These are phyloP conservation scores for Lepidium sativum DNA, from an alignment of 345 rosid species.

Conservation along the genomic window DNA sequence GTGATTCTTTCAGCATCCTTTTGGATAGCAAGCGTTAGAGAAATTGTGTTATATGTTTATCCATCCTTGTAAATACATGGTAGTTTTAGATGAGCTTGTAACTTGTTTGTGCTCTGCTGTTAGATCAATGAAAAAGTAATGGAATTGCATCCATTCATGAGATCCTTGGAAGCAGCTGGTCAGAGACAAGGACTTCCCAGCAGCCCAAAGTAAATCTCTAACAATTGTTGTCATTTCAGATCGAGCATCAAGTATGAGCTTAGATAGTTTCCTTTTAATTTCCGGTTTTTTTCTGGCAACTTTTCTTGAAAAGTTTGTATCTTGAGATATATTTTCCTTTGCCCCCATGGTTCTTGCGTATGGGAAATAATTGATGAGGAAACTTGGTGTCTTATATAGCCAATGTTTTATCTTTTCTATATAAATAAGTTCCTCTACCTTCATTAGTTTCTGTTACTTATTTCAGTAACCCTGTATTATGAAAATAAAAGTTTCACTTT, in stretches of 20 bases:
- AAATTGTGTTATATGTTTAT: neutral
- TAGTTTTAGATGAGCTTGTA: neutral
- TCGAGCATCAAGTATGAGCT: neutral
- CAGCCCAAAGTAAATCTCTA: conserved; percentile 47
- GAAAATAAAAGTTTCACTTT: neutral
- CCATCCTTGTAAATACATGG: neutral
- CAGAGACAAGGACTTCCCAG: conserved; percentile 42
- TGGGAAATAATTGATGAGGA: neutral
- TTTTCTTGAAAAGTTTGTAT: conserved; percentile 1
- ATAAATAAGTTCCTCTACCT: neutral
- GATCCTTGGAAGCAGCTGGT: conserved; percentile 42
- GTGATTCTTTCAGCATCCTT: neutral
- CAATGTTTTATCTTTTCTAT: neutral
- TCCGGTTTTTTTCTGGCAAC: neutral
- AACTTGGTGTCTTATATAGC: conserved; percentile 6
- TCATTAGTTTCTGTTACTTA: neutral
- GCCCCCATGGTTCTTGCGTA: neutral
- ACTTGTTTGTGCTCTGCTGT: conserved; percentile 11
- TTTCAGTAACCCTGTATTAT: neutral
- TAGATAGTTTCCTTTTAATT: neutral
- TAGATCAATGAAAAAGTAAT: conserved; percentile 65
- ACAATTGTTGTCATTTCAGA: conserved; percentile 7
- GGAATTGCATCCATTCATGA: conserved; percentile 50
- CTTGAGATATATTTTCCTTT: neutral
- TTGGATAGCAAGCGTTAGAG: neutral